These are phyloP conservation scores for Zangia roseola DNA, from an alignment of 768 basidiomycete species.

Conservation along the genomic window DNA sequence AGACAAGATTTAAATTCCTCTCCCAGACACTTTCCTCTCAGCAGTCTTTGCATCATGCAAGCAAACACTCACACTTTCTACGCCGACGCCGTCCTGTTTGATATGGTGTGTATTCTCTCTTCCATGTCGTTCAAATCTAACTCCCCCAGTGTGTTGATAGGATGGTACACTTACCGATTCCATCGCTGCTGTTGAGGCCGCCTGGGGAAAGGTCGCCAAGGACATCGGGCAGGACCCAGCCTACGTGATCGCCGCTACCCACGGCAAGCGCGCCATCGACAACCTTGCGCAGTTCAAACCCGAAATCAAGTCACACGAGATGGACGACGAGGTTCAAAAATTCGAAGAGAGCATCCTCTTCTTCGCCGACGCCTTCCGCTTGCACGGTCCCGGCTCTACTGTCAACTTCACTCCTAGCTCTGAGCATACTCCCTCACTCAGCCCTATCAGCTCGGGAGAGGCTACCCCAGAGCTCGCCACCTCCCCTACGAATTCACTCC, in stretches of 20 bases:
- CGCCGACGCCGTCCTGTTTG: slow-evolving; percentile 62
- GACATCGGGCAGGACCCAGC: slow-evolving; percentile 68
- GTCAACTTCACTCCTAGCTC: slow-evolving; percentile 18
- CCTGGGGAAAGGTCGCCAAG: slow-evolving; percentile 69
- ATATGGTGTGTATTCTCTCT: slow-evolving; percentile 52
- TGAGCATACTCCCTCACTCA: slow-evolving; percentile 4
- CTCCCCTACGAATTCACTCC: slow-evolving; percentile 37
- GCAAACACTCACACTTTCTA: slow-evolving; percentile 38
- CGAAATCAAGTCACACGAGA: slow-evolving; percentile 50
- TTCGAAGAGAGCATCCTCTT: slow-evolving; percentile 67
- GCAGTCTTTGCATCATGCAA: slow-evolving; percentile 17
- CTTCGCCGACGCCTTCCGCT: slow-evolving; percentile 59
- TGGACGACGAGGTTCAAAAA: slow-evolving; percentile 54
- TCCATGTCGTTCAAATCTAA: slow-evolving; percentile 19
- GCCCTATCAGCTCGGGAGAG: slow-evolving; percentile 31
- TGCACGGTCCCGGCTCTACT: slow-evolving; percentile 40
- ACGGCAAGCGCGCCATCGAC: slow-evolving; percentile 76
- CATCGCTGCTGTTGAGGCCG: slow-evolving; percentile 70
- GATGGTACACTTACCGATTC: slow-evolving; percentile 75
- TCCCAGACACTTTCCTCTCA: not conserved
- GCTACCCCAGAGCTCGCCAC: slow-evolving; percentile 42
- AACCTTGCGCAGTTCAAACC: slow-evolving; percentile 66
- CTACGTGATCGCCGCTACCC: slow-evolving; percentile 71
- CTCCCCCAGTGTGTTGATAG: slow-evolving; percentile 34
- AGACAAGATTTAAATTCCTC: slow-evolving; percentile 16